Evolutionary conservation across 768 basidiomycete genomes (phyloP).

Genomic region (Boletus sp.): DNA sequence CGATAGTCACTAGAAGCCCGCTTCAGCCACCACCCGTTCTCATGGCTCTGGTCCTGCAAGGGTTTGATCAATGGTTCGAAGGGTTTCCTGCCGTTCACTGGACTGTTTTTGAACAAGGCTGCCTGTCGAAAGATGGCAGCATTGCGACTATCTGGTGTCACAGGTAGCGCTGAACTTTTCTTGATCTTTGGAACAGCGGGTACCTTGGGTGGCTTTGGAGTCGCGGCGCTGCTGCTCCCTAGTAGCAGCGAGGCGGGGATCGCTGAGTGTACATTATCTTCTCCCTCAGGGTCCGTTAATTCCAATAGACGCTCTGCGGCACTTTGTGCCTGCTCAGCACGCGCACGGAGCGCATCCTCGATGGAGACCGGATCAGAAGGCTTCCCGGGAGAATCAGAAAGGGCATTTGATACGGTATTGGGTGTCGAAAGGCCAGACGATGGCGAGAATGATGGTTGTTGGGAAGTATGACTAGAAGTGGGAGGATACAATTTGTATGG

Average conservation of each 20-base stretch:
- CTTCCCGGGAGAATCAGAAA: constrained; percentile 51
- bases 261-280: constrained; percentile 46
- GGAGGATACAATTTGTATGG: constrained; percentile 53
- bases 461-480: constrained; percentile 37
- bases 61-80: constrained; percentile 65
- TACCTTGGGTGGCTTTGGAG: constrained; percentile 38
- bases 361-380: constrained; percentile 49
- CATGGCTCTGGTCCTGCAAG: constrained; percentile 61
- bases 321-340: constrained; percentile 91
- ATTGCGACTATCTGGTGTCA: constrained; percentile 63
- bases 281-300: constrained; percentile 77
- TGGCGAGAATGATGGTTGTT: constrained; percentile 50
- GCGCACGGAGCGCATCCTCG: constrained; percentile 81
- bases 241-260: constrained; percentile 55
- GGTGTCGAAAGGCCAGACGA: constrained; percentile 49
- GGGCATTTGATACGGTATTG: constrained; percentile 52
- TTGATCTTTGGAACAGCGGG: constrained; percentile 34
- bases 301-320: constrained; percentile 87
- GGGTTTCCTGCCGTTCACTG: constrained; percentile 49
- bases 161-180: constrained; percentile 39
- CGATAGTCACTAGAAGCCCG: constrained; percentile 59
- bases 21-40: constrained; percentile 84
- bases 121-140: constrained; percentile 66
- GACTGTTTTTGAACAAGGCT: constrained; percentile 80
- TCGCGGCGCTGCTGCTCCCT: constrained; percentile 35